Evolutionary conservation across 1,139 yeast species (phyloP).

Genomic region (Lodderomyces margitis): DNA sequence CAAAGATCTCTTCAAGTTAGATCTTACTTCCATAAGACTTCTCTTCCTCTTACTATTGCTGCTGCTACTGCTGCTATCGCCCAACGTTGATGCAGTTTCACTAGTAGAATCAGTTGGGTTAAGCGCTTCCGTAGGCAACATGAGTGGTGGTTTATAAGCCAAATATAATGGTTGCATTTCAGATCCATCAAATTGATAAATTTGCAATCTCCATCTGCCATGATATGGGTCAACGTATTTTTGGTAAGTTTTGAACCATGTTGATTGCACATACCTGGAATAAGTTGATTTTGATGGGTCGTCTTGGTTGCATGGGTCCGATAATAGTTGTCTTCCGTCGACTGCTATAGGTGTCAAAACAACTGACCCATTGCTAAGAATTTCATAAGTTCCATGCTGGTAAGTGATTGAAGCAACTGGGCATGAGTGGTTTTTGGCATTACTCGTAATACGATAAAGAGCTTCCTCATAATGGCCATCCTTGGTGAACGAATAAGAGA

Average conservation of each 20-base stretch:
- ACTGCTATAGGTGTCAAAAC: constrained; percentile 71
- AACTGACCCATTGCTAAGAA: constrained; percentile 64
- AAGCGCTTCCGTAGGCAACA: constrained; percentile 90
- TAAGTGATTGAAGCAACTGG: constrained; percentile 77
- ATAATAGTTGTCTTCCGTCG: constrained; percentile 89
- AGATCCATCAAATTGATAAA: constrained; percentile 80
- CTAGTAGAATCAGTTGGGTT: constrained; percentile 68
- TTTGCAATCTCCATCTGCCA: constrained; percentile 73
- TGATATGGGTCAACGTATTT: constrained; percentile 73
- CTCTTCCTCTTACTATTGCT: constrained; percentile 21
- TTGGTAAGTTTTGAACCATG: constrained; percentile 55
- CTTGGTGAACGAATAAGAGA: constrained; percentile 84
- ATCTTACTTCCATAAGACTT: constrained; percentile 21
- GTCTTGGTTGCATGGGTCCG: constrained; percentile 73
- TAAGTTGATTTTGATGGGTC: constrained; percentile 50
- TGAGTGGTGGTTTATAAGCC: constrained; percentile 90
- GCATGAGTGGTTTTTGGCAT: constrained; percentile 75
- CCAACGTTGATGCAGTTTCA: constrained; percentile 36
- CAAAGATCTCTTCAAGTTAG: constrained; percentile 62
- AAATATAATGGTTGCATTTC: constrained; percentile 83
- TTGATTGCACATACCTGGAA: constrained; percentile 67
- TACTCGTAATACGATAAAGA: constrained; percentile 68
- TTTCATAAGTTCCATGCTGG: constrained; percentile 84
- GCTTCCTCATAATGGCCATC: constrained; percentile 95
- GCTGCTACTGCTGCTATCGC: constrained; percentile 1